Base-by-base conservation (phyloP, 768 basidiomycete genomes). In the Auriscalpium microsporum region DNA sequence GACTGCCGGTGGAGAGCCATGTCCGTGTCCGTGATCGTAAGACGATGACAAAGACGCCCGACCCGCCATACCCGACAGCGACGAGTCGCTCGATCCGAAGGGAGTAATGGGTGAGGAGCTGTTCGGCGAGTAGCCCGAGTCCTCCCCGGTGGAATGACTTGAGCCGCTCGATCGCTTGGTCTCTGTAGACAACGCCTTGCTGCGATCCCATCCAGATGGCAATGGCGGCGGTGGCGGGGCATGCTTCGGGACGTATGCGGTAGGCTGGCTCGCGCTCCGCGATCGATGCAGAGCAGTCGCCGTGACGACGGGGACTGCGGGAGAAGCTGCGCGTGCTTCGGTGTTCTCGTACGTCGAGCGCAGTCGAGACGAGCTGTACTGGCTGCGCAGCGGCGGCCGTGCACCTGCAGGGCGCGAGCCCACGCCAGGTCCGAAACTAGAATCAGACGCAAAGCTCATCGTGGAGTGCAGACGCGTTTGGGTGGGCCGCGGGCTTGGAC, bases 51-150 rank as follows among this genome's bases (percentile, higher is more conserved):
- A 73, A 54, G 78, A 81, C 59, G 80, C 75, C 60, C 52, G 65
- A 16, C 62, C 74, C 72, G 65, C 59, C 45, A 81, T 70, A 47
- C 79, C 82, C 44, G 76, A 77, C 50, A 91, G 69, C 9, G 87
- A 90, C 28, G 86, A 87, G 60, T 92, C 90, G 69, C 84, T 90
- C 42, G 90, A 91, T n/a, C 89, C 90, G 66, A 87, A 92, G 16
- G 90, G 90, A 23, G 90, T 92, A 65, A 91, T 82, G 0, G 90
- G 90, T n/a, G 88, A 90, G 14, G 84, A 84, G 59, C 84, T 86
- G 62, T 89, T 86, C 17, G 89, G 87, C 46, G 90, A 91, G 61
- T 87, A 89, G 63, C 90, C 87, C 11, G 89, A 90, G 67, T 86
- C 89, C 62, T 81, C 85, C 53, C 78, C 83, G 10, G 89, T 90